Base-by-base conservation (phyloP, 768 basidiomycete genomes). In the Leccinellum albellum region DNA sequence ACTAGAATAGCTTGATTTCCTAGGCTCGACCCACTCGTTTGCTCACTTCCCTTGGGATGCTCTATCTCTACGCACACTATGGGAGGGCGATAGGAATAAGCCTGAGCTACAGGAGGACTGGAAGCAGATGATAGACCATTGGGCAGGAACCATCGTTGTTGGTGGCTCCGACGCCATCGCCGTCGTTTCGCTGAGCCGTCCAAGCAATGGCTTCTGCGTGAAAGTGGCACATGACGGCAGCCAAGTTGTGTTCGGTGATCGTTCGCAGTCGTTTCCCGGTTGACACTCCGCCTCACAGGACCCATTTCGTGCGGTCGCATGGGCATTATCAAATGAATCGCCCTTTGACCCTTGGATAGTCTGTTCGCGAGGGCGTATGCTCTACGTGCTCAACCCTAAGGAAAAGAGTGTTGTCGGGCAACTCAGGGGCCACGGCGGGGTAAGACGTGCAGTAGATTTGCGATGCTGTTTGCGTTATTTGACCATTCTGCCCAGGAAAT, bases 371-470 rank as follows among this genome's bases (percentile, higher is more conserved):
- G 75, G 77, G 37, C 81, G 80, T 54, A 61, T 86, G 21, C 60
- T 90, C 21, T 84, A 84, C 64, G 73, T 88, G 15, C 78, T 82
- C 64, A 77, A 85, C 61, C 71, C 80, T 10, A 70, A 70, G 51
- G 70, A 66, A 20, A 72, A 73, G 40, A 64, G 66, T 3, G 58
- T 84, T 6, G 55, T 78, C 3, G 79, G 84, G 7, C 75, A 72
- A 58, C 73, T 88, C 40, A 81, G 85, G 37, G 88, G 87, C 3
- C 89, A 91, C 66, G 89, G 89, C 21, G 86, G 85, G 35, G 89
- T 88, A 72, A 73, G 83, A 72, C 44, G 3, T 48, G n/a, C 49
- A 29, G 46, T 48, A 23, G 13, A 6, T 32, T 52, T n/a, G 14
- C 12, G 44, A 47, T 44, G 29, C n/a, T 21, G 3, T 26, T 13